A percentile compares a stretch with the other conserved stretches of the same genome.
Evolutionary conservation across 2,329 filamentous ascomycete species (phyloP).

Genomic region (Beauveria asiatica): DNA sequence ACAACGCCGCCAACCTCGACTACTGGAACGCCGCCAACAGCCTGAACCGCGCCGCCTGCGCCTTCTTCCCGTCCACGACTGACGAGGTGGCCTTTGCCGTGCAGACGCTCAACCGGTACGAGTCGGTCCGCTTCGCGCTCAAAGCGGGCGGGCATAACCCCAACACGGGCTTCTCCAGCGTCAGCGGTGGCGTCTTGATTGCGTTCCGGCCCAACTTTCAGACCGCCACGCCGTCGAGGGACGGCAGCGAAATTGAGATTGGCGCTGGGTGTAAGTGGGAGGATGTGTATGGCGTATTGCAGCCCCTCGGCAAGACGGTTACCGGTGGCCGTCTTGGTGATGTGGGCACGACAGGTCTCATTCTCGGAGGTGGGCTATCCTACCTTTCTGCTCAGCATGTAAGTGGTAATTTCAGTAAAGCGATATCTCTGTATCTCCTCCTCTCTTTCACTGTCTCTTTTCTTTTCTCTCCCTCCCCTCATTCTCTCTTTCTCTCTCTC

Average conservation of each 20-base stretch:
- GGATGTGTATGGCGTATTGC: conserved; percentile 26
- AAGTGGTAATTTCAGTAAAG: conserved; percentile 8
- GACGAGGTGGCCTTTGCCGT: conserved; percentile 26
- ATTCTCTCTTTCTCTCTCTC: not conserved
- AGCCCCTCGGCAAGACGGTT: conserved; percentile 25
- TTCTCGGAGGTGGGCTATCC: conserved; percentile 22
- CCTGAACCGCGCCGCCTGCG: conserved; percentile 23
- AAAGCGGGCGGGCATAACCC: conserved; percentile 32
- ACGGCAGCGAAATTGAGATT: conserved; percentile 27
- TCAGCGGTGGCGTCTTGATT: conserved; percentile 29
- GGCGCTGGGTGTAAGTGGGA: conserved; percentile 32
- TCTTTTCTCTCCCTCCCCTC: not conserved
- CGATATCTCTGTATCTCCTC: not conserved
- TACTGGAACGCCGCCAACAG: conserved; percentile 15
- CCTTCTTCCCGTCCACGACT: conserved; percentile 24
- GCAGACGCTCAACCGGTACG: conserved; percentile 21
- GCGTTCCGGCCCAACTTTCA: conserved; percentile 24
- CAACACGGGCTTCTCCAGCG: conserved; percentile 25
- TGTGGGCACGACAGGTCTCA: conserved; percentile 21
- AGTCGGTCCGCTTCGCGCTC: conserved; percentile 26
- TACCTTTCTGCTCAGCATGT: conserved; percentile 22
- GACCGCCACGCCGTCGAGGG: not conserved
- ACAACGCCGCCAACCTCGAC: conserved; percentile 12
- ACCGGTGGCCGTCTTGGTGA: conserved; percentile 22
- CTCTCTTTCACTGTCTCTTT: not conserved